Evolutionary conservation across 306 rosid genomes (phyloP).

Genomic region (Abrus precatorius): DNA sequence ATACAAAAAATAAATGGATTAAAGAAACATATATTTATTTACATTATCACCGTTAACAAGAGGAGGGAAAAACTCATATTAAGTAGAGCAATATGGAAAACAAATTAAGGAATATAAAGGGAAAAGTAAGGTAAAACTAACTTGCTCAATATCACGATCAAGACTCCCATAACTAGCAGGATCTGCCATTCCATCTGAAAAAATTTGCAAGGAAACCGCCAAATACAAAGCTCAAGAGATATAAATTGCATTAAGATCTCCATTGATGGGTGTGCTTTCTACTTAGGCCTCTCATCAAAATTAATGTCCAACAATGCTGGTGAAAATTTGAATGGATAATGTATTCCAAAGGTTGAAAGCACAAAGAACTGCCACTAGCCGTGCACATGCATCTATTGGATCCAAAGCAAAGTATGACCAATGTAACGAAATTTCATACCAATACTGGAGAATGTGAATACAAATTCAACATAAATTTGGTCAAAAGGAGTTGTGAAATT

Average conservation of each 20-base stretch:
- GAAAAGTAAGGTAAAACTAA: constrained; percentile 52
- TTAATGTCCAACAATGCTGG: constrained; percentile 44
- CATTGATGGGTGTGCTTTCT: constrained; percentile 70
- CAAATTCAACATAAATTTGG: constrained; percentile 12
- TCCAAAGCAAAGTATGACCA: neutral
- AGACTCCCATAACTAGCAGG: constrained; percentile 63
- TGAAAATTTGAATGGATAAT: constrained; percentile 17
- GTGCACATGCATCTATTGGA: constrained; percentile 9
- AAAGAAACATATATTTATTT: constrained; percentile 16
- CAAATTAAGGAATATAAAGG: constrained; percentile 1
- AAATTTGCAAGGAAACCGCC: constrained; percentile 53
- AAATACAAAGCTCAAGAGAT: constrained; percentile 62
- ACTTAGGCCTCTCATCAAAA: constrained; percentile 76
- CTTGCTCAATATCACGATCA: constrained; percentile 81
- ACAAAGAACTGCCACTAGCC: constrained; percentile 21
- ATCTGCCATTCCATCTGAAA: constrained; percentile 97
- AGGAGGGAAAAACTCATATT: neutral
- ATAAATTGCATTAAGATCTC: constrained; percentile 75
- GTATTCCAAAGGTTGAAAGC: constrained; percentile 18
- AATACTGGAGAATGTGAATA: neutral
- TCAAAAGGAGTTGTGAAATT: constrained; percentile 35
- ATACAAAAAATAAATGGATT: constrained; percentile 12
- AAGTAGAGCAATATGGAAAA: neutral
- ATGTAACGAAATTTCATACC: neutral
- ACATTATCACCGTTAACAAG: constrained; percentile 23